phyloP scores from a whole-genome alignment of 768 basidiomycete species.

The Sistotremastrum suecicum region DNA sequence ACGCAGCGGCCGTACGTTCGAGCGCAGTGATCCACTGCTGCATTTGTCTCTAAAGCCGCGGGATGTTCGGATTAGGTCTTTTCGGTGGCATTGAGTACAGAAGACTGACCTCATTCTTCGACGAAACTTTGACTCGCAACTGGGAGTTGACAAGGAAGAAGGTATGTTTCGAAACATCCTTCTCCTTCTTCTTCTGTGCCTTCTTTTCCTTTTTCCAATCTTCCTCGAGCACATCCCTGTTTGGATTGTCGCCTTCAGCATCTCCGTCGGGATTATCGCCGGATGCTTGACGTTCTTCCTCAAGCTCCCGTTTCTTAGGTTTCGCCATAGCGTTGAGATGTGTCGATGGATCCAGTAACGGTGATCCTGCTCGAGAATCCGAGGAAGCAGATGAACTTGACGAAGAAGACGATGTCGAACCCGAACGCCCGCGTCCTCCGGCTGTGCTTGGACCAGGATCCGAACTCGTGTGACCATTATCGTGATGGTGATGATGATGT shows the following conservation, averaged over 20 bases:
- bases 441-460: not conserved
- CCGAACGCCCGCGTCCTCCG: slow-evolving; percentile 9
- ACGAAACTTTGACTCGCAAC: slow-evolving; percentile 71
- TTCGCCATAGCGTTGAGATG: slow-evolving; percentile 41
- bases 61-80: not conserved
- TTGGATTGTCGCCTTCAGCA: slow-evolving; percentile 4
- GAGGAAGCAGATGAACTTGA: slow-evolving; percentile 15
- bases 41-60: slow-evolving; percentile 65
- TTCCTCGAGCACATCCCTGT: not conserved
- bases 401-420: slow-evolving; percentile 23
- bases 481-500: too few relatives aligned
- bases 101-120: slow-evolving; percentile 63
- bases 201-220: slow-evolving; percentile 22
- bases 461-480: not conserved
- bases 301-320: slow-evolving; percentile 12
- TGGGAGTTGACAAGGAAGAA: slow-evolving; percentile 92
- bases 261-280: slow-evolving; percentile 11
- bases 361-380: slow-evolving; percentile 25
- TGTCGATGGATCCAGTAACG: slow-evolving; percentile 76
- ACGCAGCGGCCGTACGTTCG: slow-evolving; percentile 61
- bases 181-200: slow-evolving; percentile 31
- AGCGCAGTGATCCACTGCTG: slow-evolving; percentile 90
- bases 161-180: slow-evolving; percentile 80
- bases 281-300: slow-evolving; percentile 8
- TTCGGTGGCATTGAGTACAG: too few relatives aligned